phyloP scores from a whole-genome alignment of 2,329 filamentous ascomycete genomes.

The Magnaporthiopsis incrustans region DNA sequence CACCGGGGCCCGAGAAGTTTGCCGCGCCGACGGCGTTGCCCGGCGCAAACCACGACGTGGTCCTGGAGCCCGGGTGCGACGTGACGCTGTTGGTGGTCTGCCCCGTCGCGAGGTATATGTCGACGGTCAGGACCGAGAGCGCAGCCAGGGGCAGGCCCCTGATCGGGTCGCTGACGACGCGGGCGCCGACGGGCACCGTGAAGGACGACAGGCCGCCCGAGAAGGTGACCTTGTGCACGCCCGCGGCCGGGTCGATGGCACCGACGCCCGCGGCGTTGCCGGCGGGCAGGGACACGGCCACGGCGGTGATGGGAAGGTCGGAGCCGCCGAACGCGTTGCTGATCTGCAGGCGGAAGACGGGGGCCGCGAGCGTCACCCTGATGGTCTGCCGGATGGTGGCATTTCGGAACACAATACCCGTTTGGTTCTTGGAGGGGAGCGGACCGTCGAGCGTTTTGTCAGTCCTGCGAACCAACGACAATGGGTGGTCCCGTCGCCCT shows the following conservation, averaged over 20 bases:
- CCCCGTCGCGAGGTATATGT: slow-evolving; percentile 49
- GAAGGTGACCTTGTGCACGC: slow-evolving; percentile 46
- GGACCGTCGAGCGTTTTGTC: neutral
- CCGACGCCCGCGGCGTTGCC: slow-evolving; percentile 41
- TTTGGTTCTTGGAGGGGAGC: slow-evolving; percentile 35
- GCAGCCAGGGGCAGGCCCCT: slow-evolving; percentile 36
- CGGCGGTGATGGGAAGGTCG: slow-evolving; percentile 48
- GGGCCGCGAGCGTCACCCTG: slow-evolving; percentile 42
- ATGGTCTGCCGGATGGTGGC: slow-evolving; percentile 55
- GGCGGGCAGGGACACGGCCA: slow-evolving; percentile 43
- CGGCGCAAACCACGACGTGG: slow-evolving; percentile 35
- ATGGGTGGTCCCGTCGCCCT: neutral
- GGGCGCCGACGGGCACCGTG: slow-evolving; percentile 44
- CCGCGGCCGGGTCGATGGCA: slow-evolving; percentile 36
- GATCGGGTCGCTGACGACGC: slow-evolving; percentile 52
- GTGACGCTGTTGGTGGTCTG: slow-evolving; percentile 49
- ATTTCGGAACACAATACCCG: slow-evolving; percentile 44
- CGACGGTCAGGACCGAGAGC: slow-evolving; percentile 42
- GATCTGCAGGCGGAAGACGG: slow-evolving; percentile 48
- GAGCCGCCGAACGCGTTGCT: slow-evolving; percentile 54
- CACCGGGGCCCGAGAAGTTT: slow-evolving; percentile 12
- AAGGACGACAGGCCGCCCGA: slow-evolving; percentile 38
- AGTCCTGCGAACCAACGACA: neutral
- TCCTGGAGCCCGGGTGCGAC: slow-evolving; percentile 52
- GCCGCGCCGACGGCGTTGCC: neutral